A percentile compares a stretch with the other conserved stretches of the same genome.
phyloP scores from a whole-genome alignment of 2,329 filamentous ascomycete genomes.

The Pseudofabraea citricarpa region DNA sequence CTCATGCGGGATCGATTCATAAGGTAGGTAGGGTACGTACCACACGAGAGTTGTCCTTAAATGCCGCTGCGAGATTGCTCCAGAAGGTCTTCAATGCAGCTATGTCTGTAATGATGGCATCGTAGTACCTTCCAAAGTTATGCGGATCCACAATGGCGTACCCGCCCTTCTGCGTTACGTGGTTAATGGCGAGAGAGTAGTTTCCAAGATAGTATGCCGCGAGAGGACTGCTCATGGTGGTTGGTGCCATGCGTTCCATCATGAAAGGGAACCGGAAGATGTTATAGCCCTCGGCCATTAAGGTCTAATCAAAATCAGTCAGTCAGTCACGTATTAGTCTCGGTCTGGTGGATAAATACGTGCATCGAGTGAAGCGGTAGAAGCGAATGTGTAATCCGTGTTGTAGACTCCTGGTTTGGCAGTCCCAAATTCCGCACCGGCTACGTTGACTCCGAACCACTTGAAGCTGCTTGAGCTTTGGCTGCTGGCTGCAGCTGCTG shows the following conservation, averaged over 20 bases:
- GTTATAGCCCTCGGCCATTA: conserved; percentile 3
- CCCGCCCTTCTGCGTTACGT: conserved; percentile 38
- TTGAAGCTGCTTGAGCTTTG: neutral
- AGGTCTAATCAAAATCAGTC: neutral
- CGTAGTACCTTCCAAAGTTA: conserved; percentile 45
- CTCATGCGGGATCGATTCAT: too few species aligned
- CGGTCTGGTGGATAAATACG: neutral
- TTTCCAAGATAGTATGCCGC: conserved; percentile 38
- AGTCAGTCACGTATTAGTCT: neutral
- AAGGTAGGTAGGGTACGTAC: neutral
- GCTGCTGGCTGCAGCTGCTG: neutral
- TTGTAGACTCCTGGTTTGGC: conserved; percentile 49
- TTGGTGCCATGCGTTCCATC: conserved; percentile 54
- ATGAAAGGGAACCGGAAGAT: conserved; percentile 30
- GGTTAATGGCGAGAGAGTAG: conserved; percentile 36
- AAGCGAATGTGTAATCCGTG: conserved; percentile 58
- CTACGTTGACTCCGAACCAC: conserved; percentile 31
- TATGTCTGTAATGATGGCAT: conserved; percentile 31
- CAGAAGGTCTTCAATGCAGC: conserved; percentile 36
- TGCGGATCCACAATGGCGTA: conserved; percentile 45
- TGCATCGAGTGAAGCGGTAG: conserved; percentile 25
- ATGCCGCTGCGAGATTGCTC: conserved; percentile 34
- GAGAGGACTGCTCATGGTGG: conserved; percentile 37
- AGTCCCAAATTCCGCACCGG: conserved; percentile 61
- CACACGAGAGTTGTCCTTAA: conserved; percentile 33